Evolutionary conservation across 177 flowering plant species (phyloP).

Genomic region (Tripterygium wilfordii): DNA sequence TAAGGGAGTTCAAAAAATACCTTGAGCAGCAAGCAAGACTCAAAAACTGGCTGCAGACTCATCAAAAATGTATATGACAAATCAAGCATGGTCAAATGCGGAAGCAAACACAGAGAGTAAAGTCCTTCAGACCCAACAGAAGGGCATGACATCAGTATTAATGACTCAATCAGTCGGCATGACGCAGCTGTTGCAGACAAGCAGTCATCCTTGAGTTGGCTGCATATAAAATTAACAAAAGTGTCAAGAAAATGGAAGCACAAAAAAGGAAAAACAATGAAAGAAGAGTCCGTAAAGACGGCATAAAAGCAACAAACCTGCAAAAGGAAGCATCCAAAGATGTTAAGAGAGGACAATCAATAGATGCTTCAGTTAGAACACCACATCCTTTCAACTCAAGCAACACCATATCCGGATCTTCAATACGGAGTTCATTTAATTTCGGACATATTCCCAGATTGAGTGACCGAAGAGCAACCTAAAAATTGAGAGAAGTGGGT

Average conservation of each 20-base stretch:
- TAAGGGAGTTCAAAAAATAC: constrained; percentile 22
- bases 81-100: constrained; percentile 69
- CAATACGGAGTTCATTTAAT: constrained; percentile 56
- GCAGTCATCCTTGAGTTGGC: constrained; percentile 90
- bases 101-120: constrained; percentile 55
- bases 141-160: constrained; percentile 92
- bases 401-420: constrained; percentile 66
- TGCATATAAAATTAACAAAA: constrained; percentile 22
- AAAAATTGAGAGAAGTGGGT: constrained; percentile 4
- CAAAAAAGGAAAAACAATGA: neutral
- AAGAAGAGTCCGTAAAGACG: neutral
- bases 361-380: constrained; percentile 70
- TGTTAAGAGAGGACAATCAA: constrained; percentile 74
- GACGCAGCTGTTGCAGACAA: constrained; percentile 75
- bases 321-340: constrained; percentile 98
- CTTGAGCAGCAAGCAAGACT: constrained; percentile 76
- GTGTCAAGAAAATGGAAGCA: constrained; percentile 4
- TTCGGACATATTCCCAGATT: constrained; percentile 97
- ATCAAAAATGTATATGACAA: constrained; percentile 84
- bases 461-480: constrained; percentile 87
- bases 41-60: constrained; percentile 75
- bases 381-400: constrained; percentile 98
- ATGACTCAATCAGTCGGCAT: constrained; percentile 68
- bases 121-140: constrained; percentile 88
- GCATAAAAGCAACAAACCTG: constrained; percentile 42